Evolutionary conservation across 371 early-diverging fungal species (phyloP).

Genomic region (Funneliformis caledonium): DNA sequence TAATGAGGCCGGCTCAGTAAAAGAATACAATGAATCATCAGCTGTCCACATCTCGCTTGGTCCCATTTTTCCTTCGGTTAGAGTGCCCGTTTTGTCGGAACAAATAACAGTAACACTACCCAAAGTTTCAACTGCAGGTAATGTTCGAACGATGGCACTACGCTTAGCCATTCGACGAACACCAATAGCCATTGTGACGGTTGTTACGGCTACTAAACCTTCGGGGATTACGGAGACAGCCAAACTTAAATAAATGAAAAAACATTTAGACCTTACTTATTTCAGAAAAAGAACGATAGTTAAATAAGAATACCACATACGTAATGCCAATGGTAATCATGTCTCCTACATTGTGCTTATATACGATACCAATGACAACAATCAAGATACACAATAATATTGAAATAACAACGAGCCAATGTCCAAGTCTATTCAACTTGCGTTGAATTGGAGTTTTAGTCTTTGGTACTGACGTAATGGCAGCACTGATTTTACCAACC

Average conservation of each 20-base stretch:
- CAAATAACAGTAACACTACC: slow-evolving; percentile 92
- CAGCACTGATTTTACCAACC: slow-evolving; percentile 77
- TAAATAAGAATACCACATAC: slow-evolving; percentile 59
- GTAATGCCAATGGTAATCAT: slow-evolving; percentile 56
- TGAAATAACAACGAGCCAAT: slow-evolving; percentile 60
- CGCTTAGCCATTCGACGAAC: slow-evolving; percentile 83
- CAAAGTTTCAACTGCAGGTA: slow-evolving; percentile 92
- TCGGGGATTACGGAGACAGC: slow-evolving; percentile 91
- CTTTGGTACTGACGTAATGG: slow-evolving; percentile 63
- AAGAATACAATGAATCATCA: slow-evolving; percentile 66
- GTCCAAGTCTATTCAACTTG: slow-evolving; percentile 69
- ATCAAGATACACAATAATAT: slow-evolving; percentile 78
- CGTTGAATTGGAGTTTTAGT: slow-evolving; percentile 77
- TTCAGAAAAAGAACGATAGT: slow-evolving; percentile 54
- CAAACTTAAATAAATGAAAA: slow-evolving; percentile 49
- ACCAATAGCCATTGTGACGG: slow-evolving; percentile 89
- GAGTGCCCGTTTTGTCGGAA: slow-evolving; percentile 95
- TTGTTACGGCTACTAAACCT: slow-evolving; percentile 86
- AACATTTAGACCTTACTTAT: slow-evolving; percentile 43
- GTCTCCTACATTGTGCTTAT: slow-evolving; percentile 60
- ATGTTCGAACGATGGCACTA: slow-evolving; percentile 84
- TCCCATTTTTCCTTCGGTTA: slow-evolving; percentile 94
- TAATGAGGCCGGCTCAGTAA: slow-evolving; percentile 67
- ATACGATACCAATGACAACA: slow-evolving; percentile 80
- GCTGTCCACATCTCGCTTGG: slow-evolving; percentile 73